Evolutionary conservation across 192 early-diverging fungal genomes (phyloP), one percentile per base, ranked within the genome.

Genomic region (Coemansia sp.): DNA sequence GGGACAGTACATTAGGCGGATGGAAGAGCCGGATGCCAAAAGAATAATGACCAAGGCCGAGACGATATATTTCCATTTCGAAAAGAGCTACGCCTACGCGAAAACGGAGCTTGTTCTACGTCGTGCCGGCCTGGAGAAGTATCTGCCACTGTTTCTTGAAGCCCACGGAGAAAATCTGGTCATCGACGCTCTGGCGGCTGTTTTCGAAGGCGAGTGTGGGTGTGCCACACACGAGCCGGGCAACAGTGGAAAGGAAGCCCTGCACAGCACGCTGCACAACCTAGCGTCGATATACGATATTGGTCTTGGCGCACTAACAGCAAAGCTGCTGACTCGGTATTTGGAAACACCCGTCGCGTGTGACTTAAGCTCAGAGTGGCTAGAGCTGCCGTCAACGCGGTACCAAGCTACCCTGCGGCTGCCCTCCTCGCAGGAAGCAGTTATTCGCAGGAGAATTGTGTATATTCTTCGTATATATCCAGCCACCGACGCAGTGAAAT

Each of bases 371-470:
- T 36, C 70, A 10, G 59, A 50, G 15, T 60, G 59, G 33, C 54
- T 67, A 23, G 66, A 59, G 49, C 66, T 81, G 13, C 78, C 78
- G 9, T 81, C 78, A 20, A 62, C 64, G 6, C 66, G 78, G 9
- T 81, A 75, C 54, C 73, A 66, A 17, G 66, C 65, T 17, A 65
- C 69, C 13, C 55, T 75, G 34, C 63, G 66, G 19, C 46, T 50
- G 23, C 43, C 58, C 25, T 62, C 73, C 59, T 79, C 76, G 52
- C 35, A 49, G 50, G 75, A 85, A 71, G 61, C 74, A 25, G 34
- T 66, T 5, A 38, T 86, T 29, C 86, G 85, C 32, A 71, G 74
- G 29, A 75, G 83, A 6, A 77, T 89, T 41, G 35, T 84, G 57
- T 85, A 84, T 57, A 79, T 88, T 9, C 73, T 88, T 17, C 62